A percentile compares a stretch with the other conserved stretches of the same genome.
These are phyloP conservation scores for Speleostelium caveatum DNA, from an alignment of 78 protist genomes.

Conservation along the genomic window DNA sequence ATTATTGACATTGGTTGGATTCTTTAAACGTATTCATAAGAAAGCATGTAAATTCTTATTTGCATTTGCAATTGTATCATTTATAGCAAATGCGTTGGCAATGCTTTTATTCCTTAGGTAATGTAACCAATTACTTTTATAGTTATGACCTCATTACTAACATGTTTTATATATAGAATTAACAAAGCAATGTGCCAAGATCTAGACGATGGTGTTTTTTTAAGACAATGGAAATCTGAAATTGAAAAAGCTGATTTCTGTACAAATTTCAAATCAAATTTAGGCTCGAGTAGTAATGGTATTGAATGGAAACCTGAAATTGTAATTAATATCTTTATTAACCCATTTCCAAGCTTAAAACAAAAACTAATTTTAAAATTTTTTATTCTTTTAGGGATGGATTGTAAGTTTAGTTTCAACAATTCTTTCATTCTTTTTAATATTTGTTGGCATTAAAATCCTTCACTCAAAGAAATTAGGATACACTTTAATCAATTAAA, in stretches of 20 bases:
- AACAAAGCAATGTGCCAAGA: conserved; percentile 58
- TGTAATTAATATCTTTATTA: too few species aligned
- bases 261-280: conserved; percentile 19
- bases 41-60: conserved; percentile 24
- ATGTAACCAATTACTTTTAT: too few species aligned
- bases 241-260: conserved; percentile 4
- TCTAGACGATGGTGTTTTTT: not conserved
- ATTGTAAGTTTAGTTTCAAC: conserved; percentile 1
- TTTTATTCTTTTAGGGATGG: too few species aligned
- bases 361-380: too few species aligned
- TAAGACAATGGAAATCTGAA: not conserved
- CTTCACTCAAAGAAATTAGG: conserved; percentile 34
- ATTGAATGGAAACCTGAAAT: conserved; percentile 31
- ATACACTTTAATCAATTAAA: too few species aligned
- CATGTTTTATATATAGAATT: too few species aligned
- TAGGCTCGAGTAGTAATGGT: too few species aligned
- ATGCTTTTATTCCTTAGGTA: conserved; percentile 14
- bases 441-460: not conserved
- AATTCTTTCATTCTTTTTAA: not conserved
- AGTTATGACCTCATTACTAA: too few species aligned
- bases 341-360: too few species aligned
- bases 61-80: conserved; percentile 7
- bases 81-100: conserved; percentile 24
- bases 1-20: conserved; percentile 5
- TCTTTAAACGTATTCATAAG: conserved; percentile 20